phyloP scores from a whole-genome alignment of 345 rosid genomes.

The Punica granatum region DNA sequence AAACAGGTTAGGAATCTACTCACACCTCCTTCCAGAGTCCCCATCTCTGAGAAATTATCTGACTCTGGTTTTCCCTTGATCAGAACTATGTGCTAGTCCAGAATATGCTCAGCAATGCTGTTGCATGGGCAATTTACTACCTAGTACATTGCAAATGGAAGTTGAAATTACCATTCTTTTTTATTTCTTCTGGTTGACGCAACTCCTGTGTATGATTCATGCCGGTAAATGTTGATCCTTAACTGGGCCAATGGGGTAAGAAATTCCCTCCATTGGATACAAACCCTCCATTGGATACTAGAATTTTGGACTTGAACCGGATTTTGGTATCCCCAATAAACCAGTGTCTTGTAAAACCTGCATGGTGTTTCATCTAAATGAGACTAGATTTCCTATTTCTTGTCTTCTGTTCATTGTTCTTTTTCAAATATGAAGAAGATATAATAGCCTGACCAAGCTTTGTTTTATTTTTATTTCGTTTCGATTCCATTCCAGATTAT shows the following conservation, averaged over 20 bases:
- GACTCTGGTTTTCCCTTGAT: neutral
- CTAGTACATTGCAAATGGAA: neutral
- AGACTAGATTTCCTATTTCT: neutral
- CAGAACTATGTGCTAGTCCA: neutral
- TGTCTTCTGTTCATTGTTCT: too few relatives aligned
- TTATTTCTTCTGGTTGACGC: neutral
- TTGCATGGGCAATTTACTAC: neutral
- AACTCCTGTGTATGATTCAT: neutral
- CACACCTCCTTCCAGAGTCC: neutral
- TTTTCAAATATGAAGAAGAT: too few relatives aligned
- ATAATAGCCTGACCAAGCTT: too few relatives aligned
- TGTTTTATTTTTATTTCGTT: neutral
- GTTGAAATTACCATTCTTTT: too few relatives aligned
- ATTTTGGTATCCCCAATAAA: neutral
- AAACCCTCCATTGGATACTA: too few relatives aligned
- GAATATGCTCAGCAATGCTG: neutral
- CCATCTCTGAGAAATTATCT: neutral
- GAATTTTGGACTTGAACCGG: neutral
- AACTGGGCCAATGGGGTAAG: neutral
- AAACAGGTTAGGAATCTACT: conserved; percentile 44
- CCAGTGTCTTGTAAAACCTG: neutral
- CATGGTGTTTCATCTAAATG: neutral
- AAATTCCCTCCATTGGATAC: neutral
- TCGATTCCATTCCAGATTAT: neutral
- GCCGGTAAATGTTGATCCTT: neutral